Conservation (phyloP, 495 filamentous ascomycete species). For the Neurospora sp. region DNA sequence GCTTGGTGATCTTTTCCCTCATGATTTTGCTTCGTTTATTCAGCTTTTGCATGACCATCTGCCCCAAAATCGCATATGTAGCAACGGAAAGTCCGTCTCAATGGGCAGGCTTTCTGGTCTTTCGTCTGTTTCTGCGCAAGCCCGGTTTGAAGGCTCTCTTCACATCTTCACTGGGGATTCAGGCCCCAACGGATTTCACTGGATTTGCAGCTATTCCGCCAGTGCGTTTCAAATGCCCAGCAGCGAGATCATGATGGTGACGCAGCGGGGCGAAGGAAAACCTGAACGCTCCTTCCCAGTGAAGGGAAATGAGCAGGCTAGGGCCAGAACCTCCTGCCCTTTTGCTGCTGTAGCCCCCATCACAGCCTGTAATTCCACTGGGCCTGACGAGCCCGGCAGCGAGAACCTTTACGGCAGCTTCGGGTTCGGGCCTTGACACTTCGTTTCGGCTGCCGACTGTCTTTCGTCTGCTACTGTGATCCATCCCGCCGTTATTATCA, state of each 20-base stretch:
- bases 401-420: neutral
- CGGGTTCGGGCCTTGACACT: neutral
- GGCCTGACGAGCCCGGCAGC: neutral
- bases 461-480: neutral
- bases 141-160: neutral
- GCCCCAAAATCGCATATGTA: no score
- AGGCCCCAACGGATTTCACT: neutral
- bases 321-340: neutral
- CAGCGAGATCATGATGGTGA: neutral
- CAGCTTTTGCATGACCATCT: no score
- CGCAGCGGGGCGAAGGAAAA: neutral
- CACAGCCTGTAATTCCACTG: neutral
- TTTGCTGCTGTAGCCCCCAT: neutral
- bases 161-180: neutral
- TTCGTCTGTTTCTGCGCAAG: neutral
- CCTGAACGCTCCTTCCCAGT: neutral
- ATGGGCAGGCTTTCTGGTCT: no score
- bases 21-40: no score
- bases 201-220: neutral
- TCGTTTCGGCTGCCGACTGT: neutral
- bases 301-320: neutral
- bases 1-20: no score
- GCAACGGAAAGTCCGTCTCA: no score
- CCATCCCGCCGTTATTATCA: neutral
- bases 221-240: neutral